A percentile compares a stretch with the other conserved stretches of the same genome.
These are phyloP conservation scores for Xerocomus amazonicus DNA, from an alignment of 1,284 basidiomycete species.

Conservation along the genomic window DNA sequence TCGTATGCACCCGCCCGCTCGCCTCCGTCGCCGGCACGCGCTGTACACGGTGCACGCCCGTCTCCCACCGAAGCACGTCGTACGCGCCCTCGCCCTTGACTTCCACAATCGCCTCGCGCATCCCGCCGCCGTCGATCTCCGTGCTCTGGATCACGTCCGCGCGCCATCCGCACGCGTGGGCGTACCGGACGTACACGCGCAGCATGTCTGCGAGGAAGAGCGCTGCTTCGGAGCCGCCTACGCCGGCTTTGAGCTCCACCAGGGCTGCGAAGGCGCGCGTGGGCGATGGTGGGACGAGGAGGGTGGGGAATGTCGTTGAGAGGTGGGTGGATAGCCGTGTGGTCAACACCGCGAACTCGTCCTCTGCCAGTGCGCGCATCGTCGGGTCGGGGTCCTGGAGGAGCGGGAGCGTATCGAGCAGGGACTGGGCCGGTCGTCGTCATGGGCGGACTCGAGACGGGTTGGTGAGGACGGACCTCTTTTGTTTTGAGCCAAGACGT, in stretches of 20 bases:
- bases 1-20: conserved; percentile 87
- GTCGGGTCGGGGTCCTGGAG: conserved; percentile 74
- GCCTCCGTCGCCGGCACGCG: conserved; percentile 89
- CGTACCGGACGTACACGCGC: conserved; percentile 80
- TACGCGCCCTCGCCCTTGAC: conserved; percentile 78
- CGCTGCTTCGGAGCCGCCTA: conserved; percentile 87
- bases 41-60: conserved; percentile 95
- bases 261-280: conserved; percentile 72
- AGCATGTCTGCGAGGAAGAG: conserved; percentile 81
- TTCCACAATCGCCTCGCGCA: conserved; percentile 84
- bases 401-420: conserved; percentile 60
- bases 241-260: conserved; percentile 89
- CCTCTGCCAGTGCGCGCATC: conserved; percentile 72
- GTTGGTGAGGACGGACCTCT: conserved; percentile 35
- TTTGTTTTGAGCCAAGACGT: conserved; percentile 41
- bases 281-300: conserved; percentile 69
- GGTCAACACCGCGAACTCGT: conserved; percentile 61
- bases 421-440: conserved; percentile 43
- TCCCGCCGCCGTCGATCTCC: conserved; percentile 58
- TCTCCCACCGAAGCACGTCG: conserved; percentile 83
- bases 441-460: background rate
- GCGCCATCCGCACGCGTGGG: conserved; percentile 50
- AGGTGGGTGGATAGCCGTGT: conserved; percentile 48
- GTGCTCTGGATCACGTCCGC: conserved; percentile 50
- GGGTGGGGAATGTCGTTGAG: conserved; percentile 56